Percentiles rank a stretch among this genome's conserved stretches.
Evolutionary conservation across 331 rosid genomes (phyloP).

Genomic region (Erythrophleum ivorense): DNA sequence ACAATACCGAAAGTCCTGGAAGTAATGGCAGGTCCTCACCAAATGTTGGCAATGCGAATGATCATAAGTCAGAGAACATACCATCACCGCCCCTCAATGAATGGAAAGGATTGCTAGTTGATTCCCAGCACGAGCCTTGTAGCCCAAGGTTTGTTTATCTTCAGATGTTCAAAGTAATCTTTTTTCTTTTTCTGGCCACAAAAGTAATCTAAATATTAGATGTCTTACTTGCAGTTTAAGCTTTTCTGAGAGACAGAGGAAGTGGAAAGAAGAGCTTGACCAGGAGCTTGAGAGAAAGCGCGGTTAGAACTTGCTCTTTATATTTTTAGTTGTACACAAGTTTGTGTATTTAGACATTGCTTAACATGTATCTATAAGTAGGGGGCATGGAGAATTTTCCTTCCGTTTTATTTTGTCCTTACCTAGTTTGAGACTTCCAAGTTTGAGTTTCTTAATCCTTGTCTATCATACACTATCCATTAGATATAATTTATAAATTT

Average conservation of each 20-base stretch:
- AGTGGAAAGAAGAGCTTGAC: slow-evolving; percentile 99
- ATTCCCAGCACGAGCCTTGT: slow-evolving; percentile 74
- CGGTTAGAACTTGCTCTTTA: slow-evolving; percentile 57
- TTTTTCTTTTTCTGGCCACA: no score
- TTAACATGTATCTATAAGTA: background rate
- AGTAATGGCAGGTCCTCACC: slow-evolving; percentile 72
- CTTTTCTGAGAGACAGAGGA: slow-evolving; percentile 88
- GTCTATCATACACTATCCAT: no score
- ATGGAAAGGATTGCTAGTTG: slow-evolving; percentile 63
- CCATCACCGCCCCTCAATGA: slow-evolving; percentile 67
- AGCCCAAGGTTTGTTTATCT: slow-evolving; percentile 77
- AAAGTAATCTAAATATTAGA: slow-evolving; percentile 31
- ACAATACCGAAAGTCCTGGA: slow-evolving; percentile 77
- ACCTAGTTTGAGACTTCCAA: background rate
- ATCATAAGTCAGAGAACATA: slow-evolving; percentile 59
- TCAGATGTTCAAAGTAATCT: slow-evolving; percentile 25
- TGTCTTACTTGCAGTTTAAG: slow-evolving; percentile 55
- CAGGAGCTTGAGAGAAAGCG: slow-evolving; percentile 97
- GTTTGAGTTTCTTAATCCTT: background rate
- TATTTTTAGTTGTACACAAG: background rate
- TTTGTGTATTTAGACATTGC: background rate
- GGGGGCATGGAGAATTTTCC: background rate
- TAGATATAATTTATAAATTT: slow-evolving; percentile 8
- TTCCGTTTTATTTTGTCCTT: background rate
- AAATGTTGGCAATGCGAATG: slow-evolving; percentile 55